phyloP scores from a whole-genome alignment of 129 eudicot genomes.

The Smallanthus sonchifolius region DNA sequence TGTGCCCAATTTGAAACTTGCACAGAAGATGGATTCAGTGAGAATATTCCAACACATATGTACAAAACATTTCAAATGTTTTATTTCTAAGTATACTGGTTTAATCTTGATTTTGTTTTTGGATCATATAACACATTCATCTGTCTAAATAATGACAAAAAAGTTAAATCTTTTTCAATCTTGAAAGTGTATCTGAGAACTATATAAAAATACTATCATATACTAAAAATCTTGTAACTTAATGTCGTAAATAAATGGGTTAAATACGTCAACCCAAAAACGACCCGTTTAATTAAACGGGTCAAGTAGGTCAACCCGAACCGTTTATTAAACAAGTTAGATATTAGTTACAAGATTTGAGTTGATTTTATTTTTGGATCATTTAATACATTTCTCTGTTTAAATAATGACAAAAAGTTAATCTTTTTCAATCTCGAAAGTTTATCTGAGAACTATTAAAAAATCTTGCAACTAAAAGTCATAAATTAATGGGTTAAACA shows the following conservation, averaged over 20 bases:
- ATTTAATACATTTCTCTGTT: neutral
- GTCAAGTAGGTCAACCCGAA: no score
- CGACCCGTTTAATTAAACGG: no score
- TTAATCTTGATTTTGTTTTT: neutral
- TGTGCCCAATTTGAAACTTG: conserved; percentile 21
- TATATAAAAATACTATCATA: neutral
- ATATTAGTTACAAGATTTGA: no score
- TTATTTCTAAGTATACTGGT: neutral
- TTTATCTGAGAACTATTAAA: neutral
- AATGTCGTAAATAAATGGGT: neutral
- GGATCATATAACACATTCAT: no score
- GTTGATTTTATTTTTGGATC: neutral
- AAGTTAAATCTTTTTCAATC: neutral
- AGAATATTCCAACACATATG: conserved; percentile 25
- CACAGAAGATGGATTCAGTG: conserved; percentile 16
- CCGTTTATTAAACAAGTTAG: no score
- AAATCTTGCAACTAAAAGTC: neutral
- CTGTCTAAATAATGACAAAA: neutral
- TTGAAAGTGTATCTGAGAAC: neutral
- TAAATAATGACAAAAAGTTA: neutral
- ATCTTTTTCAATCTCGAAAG: neutral
- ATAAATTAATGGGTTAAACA: no score
- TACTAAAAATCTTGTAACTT: neutral
- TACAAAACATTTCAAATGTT: neutral
- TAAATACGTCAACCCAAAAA: no score